Evolutionary conservation across 2,329 filamentous ascomycete species (phyloP), one percentile per base, ranked within the genome.

Genomic region (Sclerotinia sclerotiorum): DNA sequence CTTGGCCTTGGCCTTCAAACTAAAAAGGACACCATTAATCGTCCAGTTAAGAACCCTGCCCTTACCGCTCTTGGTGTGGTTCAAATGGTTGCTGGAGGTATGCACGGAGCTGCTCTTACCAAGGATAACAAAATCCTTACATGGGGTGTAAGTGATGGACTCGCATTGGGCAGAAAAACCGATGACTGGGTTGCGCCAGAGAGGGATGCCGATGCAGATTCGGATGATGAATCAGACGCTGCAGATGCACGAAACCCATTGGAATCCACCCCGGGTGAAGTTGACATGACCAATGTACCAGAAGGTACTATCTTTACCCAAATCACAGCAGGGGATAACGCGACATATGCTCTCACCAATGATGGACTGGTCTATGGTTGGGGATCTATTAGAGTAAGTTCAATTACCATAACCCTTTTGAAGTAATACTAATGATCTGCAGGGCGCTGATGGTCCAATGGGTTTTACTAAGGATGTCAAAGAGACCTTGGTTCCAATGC

Each of bases 131-230:
- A 88, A 79, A 90, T 95, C 73, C 81, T 93, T 60, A 93, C 91
- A 42, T 95, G 92, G 92, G 92, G 92, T 63, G 92, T 94, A 73
- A 95, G 95, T 76, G 92, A 95, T 76, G 88, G 93, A 76, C 90
- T 90, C 71, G 91, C 92, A 7, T 84, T 95, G 56, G 92, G 92
- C 44, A 84, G 92, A 77, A 86, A 91, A 77, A 94, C 91, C 1
- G 81, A 80, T 17, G 27, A 24, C 10, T 90, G 88, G 85, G 85
- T 89, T 2, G 89, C 89, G 65, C 87, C 87, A 19, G 78, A 84
- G 24, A 82, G 85, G 66, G 84, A 87, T 68, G 81, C 82, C 58
- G 82, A 82, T 44, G 74, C 69, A 24, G 76, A 69, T 10, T 80
- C 80, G 17, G 78, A 80, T 48, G 54, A 68, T 65, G 84, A 84